phyloP scores from a whole-genome alignment of 345 rosid species.

The Pelargonium nanum region DNA sequence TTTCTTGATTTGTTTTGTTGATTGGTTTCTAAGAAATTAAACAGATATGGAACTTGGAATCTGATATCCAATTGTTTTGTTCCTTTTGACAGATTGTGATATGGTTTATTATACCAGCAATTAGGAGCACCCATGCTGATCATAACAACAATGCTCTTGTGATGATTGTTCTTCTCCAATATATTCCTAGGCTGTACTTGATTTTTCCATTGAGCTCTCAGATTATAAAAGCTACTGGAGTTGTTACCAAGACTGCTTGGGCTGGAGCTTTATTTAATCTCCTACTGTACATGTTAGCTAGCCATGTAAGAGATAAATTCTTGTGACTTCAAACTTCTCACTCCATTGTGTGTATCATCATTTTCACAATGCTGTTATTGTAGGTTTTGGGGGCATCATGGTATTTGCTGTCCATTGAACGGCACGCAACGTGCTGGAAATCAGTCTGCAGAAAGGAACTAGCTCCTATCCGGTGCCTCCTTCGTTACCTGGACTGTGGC shows the following conservation, averaged over 20 bases:
- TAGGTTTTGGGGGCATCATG: conserved; percentile 83
- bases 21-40: neutral
- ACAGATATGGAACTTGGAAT: neutral
- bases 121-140: conserved; percentile 50
- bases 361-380: conserved; percentile 9
- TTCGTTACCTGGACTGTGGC: conserved; percentile 48
- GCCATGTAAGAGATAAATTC: conserved; percentile 53
- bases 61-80: neutral
- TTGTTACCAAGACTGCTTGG: conserved; percentile 87
- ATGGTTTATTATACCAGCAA: conserved; percentile 65
- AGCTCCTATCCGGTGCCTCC: conserved; percentile 26
- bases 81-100: conserved; percentile 54
- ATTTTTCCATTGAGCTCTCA: conserved; percentile 67
- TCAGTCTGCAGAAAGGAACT: conserved; percentile 39
- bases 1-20: too few relatives aligned
- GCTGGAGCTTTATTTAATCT: conserved; percentile 94
- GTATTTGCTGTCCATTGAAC: conserved; percentile 70
- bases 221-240: conserved; percentile 62
- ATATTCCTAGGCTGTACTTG: conserved; percentile 57
- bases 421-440: conserved; percentile 81
- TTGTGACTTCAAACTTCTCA: neutral
- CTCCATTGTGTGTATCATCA: conserved; percentile 1
- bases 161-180: conserved; percentile 70
- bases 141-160: conserved; percentile 70
- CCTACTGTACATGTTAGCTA: conserved; percentile 67